Evolutionary conservation across 2,329 filamentous ascomycete species (phyloP).

Genomic region (Kalmusia sp.): DNA sequence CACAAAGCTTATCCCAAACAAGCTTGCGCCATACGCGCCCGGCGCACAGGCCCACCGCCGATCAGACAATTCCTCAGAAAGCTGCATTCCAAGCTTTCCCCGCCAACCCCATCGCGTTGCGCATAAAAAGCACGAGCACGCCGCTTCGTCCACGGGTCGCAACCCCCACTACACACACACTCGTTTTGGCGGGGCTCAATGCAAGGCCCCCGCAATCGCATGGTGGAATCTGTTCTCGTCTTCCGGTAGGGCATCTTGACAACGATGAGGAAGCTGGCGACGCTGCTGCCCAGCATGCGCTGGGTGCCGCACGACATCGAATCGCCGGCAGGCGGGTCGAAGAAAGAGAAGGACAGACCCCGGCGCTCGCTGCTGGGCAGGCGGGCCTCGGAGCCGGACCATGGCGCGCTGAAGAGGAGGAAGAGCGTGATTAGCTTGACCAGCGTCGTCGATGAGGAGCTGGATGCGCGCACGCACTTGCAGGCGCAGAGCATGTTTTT

Average conservation of each 20-base stretch:
- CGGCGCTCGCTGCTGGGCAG: constrained; percentile 3
- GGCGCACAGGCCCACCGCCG: constrained; percentile 6
- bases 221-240: background rate
- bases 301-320: constrained; percentile 38
- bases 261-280: constrained; percentile 2
- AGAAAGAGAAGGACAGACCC: constrained; percentile 4
- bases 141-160: background rate
- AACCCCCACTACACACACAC: background rate
- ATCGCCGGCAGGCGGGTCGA: background rate
- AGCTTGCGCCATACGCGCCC: background rate
- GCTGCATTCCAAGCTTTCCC: constrained; percentile 1
- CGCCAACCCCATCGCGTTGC: constrained; percentile 2
- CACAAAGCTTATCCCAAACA: constrained; percentile 17
- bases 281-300: constrained; percentile 26
- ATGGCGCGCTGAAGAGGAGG: constrained; percentile 8
- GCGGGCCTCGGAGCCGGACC: constrained; percentile 4
- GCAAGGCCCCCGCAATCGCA: background rate
- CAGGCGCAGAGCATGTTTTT: constrained; percentile 41
- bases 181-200: too few relatives aligned
- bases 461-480: constrained; percentile 34
- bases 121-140: background rate
- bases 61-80: too few relatives aligned
- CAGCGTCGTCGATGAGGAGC: constrained; percentile 24
- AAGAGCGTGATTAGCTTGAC: constrained; percentile 22
- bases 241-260: too few relatives aligned